phyloP scores from a whole-genome alignment of 2,329 filamentous ascomycete genomes.

The Trichophyton verrucosum region DNA sequence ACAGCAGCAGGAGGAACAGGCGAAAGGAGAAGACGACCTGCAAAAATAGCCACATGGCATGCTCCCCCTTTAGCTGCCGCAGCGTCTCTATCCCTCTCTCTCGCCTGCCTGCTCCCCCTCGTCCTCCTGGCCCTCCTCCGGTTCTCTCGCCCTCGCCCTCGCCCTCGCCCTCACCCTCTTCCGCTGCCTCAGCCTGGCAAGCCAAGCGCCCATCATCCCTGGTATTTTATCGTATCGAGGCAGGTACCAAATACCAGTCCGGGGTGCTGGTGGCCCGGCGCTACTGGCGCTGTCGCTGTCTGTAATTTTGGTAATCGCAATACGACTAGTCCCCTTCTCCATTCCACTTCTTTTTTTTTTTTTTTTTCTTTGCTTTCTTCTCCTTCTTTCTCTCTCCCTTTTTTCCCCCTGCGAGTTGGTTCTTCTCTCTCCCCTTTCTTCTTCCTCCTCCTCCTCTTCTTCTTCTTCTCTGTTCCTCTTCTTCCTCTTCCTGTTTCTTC shows the following conservation, averaged over 20 bases:
- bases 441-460: slow-evolving; percentile 1
- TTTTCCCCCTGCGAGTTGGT: slow-evolving; percentile 7
- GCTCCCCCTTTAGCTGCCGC: neutral
- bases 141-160: neutral
- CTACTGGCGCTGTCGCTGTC: neutral
- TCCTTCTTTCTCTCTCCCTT: slow-evolving; percentile 4
- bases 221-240: slow-evolving; percentile 1
- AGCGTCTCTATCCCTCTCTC: neutral
- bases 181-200: neutral
- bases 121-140: neutral
- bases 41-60: neutral
- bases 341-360: slow-evolving; percentile 3
- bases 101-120: too few species aligned
- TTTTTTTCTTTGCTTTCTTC: neutral
- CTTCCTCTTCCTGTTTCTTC: slow-evolving; percentile 11
- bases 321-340: neutral
- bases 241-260: slow-evolving; percentile 2
- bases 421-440: slow-evolving; percentile 12
- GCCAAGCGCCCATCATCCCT: slow-evolving; percentile 1
- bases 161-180: neutral
- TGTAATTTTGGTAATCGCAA: neutral
- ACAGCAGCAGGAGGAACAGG: neutral
- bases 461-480: slow-evolving; percentile 4
- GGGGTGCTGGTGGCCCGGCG: neutral
- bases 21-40: too few species aligned